A percentile compares a stretch with the other conserved stretches of the same genome.
These are phyloP conservation scores for Grigorovia jiainica DNA, from an alignment of 805 yeast species.

Conservation along the genomic window DNA sequence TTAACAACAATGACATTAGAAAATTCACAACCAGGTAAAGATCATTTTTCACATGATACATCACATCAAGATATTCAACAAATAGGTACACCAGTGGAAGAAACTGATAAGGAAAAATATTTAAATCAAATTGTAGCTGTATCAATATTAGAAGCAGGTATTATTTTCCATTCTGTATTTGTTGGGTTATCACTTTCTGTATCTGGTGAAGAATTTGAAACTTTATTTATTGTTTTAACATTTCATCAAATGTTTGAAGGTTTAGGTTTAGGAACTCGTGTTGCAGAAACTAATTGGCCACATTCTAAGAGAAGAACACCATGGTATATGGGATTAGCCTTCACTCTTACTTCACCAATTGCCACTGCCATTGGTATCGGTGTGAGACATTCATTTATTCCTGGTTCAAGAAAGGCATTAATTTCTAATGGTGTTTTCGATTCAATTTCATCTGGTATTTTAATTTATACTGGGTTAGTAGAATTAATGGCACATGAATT, in stretches of 20 bases:
- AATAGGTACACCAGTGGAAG: constrained; percentile 8
- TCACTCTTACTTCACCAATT: constrained; percentile 55
- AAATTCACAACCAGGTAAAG: constrained; percentile 3
- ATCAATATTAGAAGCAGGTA: constrained; percentile 65
- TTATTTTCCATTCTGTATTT: constrained; percentile 74
- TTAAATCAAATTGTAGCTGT: constrained; percentile 46
- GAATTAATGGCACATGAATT: constrained; percentile 72
- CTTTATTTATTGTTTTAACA: constrained; percentile 58
- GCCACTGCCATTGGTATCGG: constrained; percentile 75
- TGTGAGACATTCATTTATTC: constrained; percentile 52
- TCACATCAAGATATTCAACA: constrained; percentile 9
- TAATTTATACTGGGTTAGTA: constrained; percentile 67
- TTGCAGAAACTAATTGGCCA: constrained; percentile 51
- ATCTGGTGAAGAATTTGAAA: constrained; percentile 64
- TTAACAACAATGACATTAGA: neutral
- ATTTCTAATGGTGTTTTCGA: constrained; percentile 68
- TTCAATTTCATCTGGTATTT: constrained; percentile 67
- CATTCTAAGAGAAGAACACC: constrained; percentile 39
- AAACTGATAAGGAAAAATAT: constrained; percentile 35
- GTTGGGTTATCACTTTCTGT: constrained; percentile 72
- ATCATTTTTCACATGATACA: constrained; percentile 5
- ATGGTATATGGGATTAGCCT: constrained; percentile 44
- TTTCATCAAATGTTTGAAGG: constrained; percentile 84
- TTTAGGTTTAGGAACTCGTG: constrained; percentile 71
- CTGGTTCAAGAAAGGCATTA: constrained; percentile 48